These are phyloP conservation scores for Colletotrichum incanum DNA, from an alignment of 2,329 filamentous ascomycete species.

Conservation along the genomic window DNA sequence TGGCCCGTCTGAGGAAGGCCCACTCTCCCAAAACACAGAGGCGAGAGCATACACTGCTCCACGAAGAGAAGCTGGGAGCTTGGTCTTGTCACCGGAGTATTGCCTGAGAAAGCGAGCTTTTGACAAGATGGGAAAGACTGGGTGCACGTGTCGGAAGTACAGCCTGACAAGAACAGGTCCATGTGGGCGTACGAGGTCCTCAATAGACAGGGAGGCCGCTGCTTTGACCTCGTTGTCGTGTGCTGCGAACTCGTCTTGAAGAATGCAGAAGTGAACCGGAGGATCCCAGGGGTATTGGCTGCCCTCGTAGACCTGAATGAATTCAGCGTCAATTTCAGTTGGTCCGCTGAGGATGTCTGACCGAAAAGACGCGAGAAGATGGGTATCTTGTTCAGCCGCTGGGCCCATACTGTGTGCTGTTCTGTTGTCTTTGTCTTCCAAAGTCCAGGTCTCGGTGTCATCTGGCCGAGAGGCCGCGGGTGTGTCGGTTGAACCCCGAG, in stretches of 20 bases:
- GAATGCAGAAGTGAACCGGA: conserved; percentile 62
- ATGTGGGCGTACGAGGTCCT: conserved; percentile 58
- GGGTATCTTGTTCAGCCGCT: conserved; percentile 63
- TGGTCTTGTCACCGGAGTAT: conserved; percentile 55
- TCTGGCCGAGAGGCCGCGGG: no score
- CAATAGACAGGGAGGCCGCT: conserved; percentile 59
- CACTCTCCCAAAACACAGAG: conserved; percentile 59
- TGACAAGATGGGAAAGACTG: conserved; percentile 60
- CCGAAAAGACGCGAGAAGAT: conserved; percentile 63
- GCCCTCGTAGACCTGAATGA: conserved; percentile 59
- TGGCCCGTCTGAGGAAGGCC: conserved; percentile 49
- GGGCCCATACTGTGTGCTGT: conserved; percentile 63
- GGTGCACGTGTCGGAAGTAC: conserved; percentile 63
- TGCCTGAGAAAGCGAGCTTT: conserved; percentile 60
- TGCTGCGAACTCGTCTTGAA: conserved; percentile 62
- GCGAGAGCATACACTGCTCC: conserved; percentile 63
- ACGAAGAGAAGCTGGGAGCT: conserved; percentile 61
- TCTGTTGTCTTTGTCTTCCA: conserved; percentile 59
- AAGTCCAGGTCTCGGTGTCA: conserved; percentile 47
- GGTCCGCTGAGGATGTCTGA: conserved; percentile 63
- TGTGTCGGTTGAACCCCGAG: not conserved
- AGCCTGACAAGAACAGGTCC: conserved; percentile 59
- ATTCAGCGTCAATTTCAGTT: conserved; percentile 59
- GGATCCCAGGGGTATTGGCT: conserved; percentile 53
- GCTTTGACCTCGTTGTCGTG: conserved; percentile 57